These are phyloP conservation scores for Trametes hirsuta DNA, from an alignment of 1,284 basidiomycete species.

Conservation along the genomic window DNA sequence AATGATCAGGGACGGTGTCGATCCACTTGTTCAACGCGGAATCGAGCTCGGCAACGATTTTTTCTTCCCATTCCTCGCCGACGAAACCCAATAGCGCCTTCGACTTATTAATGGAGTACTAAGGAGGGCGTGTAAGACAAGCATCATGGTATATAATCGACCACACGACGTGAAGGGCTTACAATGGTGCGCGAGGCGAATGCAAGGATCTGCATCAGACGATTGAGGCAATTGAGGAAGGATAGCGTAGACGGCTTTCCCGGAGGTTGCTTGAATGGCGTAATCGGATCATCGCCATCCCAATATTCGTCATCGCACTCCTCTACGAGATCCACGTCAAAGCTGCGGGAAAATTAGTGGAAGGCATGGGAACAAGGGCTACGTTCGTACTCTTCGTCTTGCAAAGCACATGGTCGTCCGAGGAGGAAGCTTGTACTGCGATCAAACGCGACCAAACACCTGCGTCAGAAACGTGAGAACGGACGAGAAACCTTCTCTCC, in stretches of 20 bases:
- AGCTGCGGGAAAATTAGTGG: constrained; percentile 34
- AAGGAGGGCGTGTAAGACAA: neutral
- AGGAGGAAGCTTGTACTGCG: constrained; percentile 66
- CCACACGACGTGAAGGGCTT: neutral
- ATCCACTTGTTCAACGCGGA: constrained; percentile 66
- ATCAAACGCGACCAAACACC: constrained; percentile 66
- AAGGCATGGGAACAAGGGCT: neutral
- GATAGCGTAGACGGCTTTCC: constrained; percentile 47
- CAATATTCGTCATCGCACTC: constrained; percentile 71
- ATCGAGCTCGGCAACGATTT: constrained; percentile 59
- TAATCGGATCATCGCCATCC: constrained; percentile 44
- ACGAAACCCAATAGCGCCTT: constrained; percentile 46
- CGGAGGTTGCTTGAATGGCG: constrained; percentile 48
- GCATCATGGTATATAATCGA: no score
- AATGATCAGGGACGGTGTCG: constrained; percentile 58
- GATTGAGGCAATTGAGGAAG: constrained; percentile 52
- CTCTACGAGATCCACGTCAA: constrained; percentile 61
- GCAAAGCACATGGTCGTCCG: constrained; percentile 72
- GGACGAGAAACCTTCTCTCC: neutral
- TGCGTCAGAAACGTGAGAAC: constrained; percentile 25
- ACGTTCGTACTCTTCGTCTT: constrained; percentile 78
- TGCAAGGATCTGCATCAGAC: constrained; percentile 56
- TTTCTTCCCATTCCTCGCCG: constrained; percentile 53
- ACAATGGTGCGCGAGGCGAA: constrained; percentile 59
- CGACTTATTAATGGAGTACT: constrained; percentile 63